These are phyloP conservation scores for Penicillium alfredii DNA, from an alignment of 495 filamentous ascomycete species.

Conservation along the genomic window DNA sequence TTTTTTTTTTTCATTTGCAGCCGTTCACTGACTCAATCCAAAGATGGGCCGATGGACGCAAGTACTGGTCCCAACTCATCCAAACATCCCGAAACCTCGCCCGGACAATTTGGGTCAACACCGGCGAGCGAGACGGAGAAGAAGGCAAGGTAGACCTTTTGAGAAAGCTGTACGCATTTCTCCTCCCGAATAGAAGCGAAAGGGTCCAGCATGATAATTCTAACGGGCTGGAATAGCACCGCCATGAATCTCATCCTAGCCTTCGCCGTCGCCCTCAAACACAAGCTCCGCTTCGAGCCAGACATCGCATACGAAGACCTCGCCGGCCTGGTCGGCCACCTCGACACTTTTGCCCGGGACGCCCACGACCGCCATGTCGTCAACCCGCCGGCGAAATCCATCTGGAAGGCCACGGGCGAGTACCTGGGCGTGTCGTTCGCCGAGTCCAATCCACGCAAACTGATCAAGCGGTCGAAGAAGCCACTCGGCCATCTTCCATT, in stretches of 20 bases:
- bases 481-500: slow-evolving; percentile 70
- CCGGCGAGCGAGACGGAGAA: slow-evolving; percentile 58
- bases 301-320: slow-evolving; percentile 65
- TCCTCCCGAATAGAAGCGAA: neutral
- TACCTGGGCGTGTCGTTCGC: slow-evolving; percentile 67
- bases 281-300: slow-evolving; percentile 83
- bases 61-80: slow-evolving; percentile 70
- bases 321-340: slow-evolving; percentile 42
- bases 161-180: slow-evolving; percentile 51
- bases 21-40: slow-evolving; percentile 4
- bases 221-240: slow-evolving; percentile 40
- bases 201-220: neutral
- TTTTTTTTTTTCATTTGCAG: too few species aligned
- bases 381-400: slow-evolving; percentile 40
- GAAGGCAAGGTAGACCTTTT: slow-evolving; percentile 62
- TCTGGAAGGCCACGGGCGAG: slow-evolving; percentile 59
- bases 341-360: slow-evolving; percentile 56
- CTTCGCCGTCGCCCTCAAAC: slow-evolving; percentile 71
- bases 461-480: slow-evolving; percentile 57
- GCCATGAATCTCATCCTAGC: slow-evolving; percentile 77
- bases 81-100: slow-evolving; percentile 68
- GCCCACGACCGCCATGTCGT: slow-evolving; percentile 50
- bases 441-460: slow-evolving; percentile 65
- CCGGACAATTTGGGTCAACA: slow-evolving; percentile 74
- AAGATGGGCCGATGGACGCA: slow-evolving; percentile 65